These are phyloP conservation scores for Kandelia obovata DNA, from an alignment of 345 rosid species.

Conservation along the genomic window DNA sequence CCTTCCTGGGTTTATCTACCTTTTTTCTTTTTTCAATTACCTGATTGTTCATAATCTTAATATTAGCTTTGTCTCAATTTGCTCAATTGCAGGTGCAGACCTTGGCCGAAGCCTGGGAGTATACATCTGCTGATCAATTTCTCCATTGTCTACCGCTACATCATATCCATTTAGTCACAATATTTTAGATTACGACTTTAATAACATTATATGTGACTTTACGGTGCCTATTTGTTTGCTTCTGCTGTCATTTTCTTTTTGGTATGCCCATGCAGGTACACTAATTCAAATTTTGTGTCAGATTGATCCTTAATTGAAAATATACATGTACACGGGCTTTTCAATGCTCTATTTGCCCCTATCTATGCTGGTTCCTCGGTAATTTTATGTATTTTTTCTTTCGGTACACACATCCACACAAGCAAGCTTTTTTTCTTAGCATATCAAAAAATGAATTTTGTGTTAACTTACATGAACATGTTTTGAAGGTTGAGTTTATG, in stretches of 20 bases:
- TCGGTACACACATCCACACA: background rate
- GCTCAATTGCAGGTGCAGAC: conserved; percentile 62
- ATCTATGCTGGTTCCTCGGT: conserved; percentile 78
- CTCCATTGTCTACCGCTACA: conserved; percentile 93
- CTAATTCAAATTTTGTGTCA: conserved; percentile 10
- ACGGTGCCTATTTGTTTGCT: conserved; percentile 7
- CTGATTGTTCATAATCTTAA: conserved; percentile 4
- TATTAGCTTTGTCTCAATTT: conserved; percentile 14
- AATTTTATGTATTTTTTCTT: conserved; percentile 20
- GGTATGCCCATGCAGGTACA: background rate
- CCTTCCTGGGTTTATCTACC: conserved; percentile 9
- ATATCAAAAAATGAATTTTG: background rate
- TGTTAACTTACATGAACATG: conserved; percentile 14
- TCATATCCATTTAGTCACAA: conserved; percentile 54
- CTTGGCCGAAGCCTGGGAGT: conserved; percentile 87
- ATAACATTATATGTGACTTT: conserved; percentile 3
- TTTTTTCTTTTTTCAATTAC: background rate
- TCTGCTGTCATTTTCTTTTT: conserved; percentile 14
- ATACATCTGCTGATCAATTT: conserved; percentile 74
- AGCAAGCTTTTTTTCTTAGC: background rate
- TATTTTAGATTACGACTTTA: conserved; percentile 2
- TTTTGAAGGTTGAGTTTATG: conserved; percentile 84
- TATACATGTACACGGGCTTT: conserved; percentile 90
- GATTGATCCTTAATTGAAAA: conserved; percentile 45
- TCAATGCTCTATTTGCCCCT: conserved; percentile 86